These are phyloP conservation scores for Ogataea methylovora DNA, from an alignment of 805 yeast species.

Conservation along the genomic window DNA sequence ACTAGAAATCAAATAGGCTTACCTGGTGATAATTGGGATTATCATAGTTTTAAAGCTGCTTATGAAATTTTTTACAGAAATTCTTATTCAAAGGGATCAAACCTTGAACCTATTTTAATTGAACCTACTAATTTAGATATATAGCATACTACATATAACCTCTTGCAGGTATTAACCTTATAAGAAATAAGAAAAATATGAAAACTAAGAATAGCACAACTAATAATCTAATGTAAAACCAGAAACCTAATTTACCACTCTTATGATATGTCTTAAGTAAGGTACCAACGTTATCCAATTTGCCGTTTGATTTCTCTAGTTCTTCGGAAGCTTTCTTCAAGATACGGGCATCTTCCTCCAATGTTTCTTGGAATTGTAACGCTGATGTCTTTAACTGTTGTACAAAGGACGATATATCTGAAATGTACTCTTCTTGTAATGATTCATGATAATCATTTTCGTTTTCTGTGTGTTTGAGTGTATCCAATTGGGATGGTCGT, in stretches of 20 bases:
- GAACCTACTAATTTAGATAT: constrained; percentile 9
- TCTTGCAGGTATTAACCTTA: constrained; percentile 26
- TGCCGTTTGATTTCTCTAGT: constrained; percentile 23
- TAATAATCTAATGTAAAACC: constrained; percentile 24
- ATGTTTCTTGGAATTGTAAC: constrained; percentile 22
- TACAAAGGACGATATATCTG: constrained; percentile 24
- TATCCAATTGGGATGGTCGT: constrained; percentile 19
- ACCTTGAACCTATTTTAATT: constrained; percentile 15
- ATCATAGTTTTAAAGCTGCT: constrained; percentile 8
- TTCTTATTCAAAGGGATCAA: constrained; percentile 20
- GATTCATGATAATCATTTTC: constrained; percentile 24
- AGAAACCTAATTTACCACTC: constrained; percentile 23
- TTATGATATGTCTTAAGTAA: constrained; percentile 22
- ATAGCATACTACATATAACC: constrained; percentile 17
- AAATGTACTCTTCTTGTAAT: constrained; percentile 24
- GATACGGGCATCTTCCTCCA: constrained; percentile 24
- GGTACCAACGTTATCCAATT: constrained; percentile 19
- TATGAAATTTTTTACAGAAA: constrained; percentile 9
- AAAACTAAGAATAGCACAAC: constrained; percentile 16
- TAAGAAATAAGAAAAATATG: constrained; percentile 17
- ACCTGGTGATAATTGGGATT: constrained; percentile 11
- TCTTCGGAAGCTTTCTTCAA: constrained; percentile 26
- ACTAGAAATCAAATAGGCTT: too few relatives aligned
- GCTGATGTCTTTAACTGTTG: constrained; percentile 23
- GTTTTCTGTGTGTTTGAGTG: constrained; percentile 13